Evolutionary conservation across 768 basidiomycete genomes (phyloP).

Genomic region (Tulasnella sp.): DNA sequence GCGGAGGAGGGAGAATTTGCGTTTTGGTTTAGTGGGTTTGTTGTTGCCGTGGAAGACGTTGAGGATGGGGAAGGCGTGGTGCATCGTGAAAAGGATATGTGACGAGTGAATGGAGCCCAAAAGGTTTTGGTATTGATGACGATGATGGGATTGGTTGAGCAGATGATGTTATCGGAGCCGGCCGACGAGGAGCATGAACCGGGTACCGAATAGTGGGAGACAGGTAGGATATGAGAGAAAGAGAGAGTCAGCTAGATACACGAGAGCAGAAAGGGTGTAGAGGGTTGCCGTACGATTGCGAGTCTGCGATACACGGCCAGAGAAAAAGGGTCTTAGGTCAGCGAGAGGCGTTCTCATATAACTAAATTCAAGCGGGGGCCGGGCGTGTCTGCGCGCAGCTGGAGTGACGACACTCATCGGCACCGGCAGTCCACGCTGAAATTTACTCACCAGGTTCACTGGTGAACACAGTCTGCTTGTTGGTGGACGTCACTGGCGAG

Average conservation of each 20-base stretch:
- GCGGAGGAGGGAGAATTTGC: background rate
- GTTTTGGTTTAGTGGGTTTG: background rate
- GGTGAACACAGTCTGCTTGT: too few species aligned
- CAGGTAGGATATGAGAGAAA: background rate
- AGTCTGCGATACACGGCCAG: conserved; percentile 8
- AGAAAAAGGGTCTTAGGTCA: background rate
- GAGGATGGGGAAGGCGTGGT: conserved; percentile 11
- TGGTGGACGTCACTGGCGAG: background rate
- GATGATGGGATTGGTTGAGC: background rate
- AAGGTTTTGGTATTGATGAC: background rate
- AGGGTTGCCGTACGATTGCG: background rate
- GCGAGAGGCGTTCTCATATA: background rate
- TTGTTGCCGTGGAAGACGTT: background rate
- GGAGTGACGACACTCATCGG: background rate
- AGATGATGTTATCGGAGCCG: conserved; percentile 8
- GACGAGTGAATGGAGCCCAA: background rate
- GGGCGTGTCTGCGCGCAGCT: background rate
- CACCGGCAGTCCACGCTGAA: background rate
- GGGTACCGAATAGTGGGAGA: background rate
- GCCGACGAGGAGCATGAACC: conserved; percentile 2
- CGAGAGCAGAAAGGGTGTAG: background rate
- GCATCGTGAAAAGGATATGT: background rate
- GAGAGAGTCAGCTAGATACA: background rate
- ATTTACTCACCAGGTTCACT: background rate
- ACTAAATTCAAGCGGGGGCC: background rate